Conservation (phyloP, 306 rosid species). For the Carpinus fangiana region DNA sequence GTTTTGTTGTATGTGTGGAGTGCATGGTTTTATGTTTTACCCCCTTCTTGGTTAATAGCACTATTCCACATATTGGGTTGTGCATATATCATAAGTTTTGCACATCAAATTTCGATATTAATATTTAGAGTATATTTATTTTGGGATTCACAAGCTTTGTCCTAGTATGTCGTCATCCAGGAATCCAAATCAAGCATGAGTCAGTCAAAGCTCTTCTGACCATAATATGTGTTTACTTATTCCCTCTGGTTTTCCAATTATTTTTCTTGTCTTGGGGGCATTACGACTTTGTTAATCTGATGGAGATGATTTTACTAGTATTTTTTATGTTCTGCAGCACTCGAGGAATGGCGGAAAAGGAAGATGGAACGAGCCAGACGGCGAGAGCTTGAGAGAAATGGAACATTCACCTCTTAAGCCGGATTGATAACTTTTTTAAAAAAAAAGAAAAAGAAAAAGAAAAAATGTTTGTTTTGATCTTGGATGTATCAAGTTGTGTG, state of each 20-base stretch:
- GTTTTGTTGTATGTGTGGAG: background rate
- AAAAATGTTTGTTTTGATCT: background rate
- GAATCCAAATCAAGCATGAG: background rate
- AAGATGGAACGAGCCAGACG: conserved; percentile 94
- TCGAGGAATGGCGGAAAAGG: conserved; percentile 97
- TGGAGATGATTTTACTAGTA: conserved; percentile 9
- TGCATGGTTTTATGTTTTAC: background rate
- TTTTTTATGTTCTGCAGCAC: conserved; percentile 56
- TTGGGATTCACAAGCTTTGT: background rate
- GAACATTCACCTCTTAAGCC: conserved; percentile 55
- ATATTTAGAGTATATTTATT: background rate
- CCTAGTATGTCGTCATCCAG: background rate
- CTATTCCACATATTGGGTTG: background rate
- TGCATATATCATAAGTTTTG: background rate
- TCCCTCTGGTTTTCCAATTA: background rate
- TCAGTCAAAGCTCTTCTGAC: background rate
- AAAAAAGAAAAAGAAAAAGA: too few relatives aligned
- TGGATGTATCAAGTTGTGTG: background rate
- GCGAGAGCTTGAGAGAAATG: conserved; percentile 81
- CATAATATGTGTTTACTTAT: background rate
- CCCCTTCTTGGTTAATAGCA: background rate
- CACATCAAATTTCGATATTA: background rate
- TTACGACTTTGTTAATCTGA: background rate
- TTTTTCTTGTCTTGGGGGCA: background rate
- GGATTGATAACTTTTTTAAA: conserved; percentile 20